Percentiles rank a stretch among this genome's conserved stretches.
These are phyloP conservation scores for Quercus lobata DNA, from an alignment of 331 rosid genomes.

Conservation along the genomic window DNA sequence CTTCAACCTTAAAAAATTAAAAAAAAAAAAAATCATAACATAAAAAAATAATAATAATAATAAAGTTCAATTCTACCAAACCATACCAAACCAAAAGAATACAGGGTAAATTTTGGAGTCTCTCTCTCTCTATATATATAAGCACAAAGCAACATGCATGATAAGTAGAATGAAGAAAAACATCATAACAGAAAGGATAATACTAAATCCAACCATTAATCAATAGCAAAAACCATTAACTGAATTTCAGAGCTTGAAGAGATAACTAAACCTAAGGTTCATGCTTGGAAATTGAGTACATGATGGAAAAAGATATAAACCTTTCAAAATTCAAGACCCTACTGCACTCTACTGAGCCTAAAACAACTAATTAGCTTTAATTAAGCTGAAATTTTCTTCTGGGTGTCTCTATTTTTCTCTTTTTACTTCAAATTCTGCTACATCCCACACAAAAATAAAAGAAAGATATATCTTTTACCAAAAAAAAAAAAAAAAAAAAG, in stretches of 20 bases:
- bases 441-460: background rate
- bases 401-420: constrained; percentile 1
- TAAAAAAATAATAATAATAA: background rate
- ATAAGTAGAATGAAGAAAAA: background rate
- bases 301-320: background rate
- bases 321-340: background rate
- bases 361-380: constrained; percentile 4
- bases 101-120: background rate
- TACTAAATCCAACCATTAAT: background rate
- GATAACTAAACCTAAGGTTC: background rate
- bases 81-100: background rate
- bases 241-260: background rate
- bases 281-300: background rate
- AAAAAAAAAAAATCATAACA: background rate
- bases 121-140: background rate
- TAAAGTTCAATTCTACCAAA: constrained; percentile 1
- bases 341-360: constrained; percentile 5
- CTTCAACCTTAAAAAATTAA: constrained; percentile 17
- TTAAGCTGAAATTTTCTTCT: constrained; percentile 13
- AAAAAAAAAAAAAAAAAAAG: background rate
- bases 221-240: background rate
- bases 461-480: background rate
- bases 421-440: background rate
- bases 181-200: background rate
- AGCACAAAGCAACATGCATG: background rate